Conservation (phyloP, 371 early-diverging fungal genomes). For the Mucor piriformis region DNA sequence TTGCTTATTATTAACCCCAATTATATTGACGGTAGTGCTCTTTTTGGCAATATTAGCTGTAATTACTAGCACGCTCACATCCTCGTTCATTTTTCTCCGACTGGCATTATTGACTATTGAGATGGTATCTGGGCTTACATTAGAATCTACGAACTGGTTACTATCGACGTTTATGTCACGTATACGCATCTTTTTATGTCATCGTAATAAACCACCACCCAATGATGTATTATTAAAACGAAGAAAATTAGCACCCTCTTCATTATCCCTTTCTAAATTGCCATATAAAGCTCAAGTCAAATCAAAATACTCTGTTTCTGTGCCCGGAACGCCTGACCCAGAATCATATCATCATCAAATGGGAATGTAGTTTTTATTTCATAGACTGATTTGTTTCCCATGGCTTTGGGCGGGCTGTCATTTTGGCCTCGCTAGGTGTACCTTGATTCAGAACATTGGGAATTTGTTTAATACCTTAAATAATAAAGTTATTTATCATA, state of each 20-base stretch:
- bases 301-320: constrained; percentile 24
- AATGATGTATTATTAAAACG: constrained; percentile 4
- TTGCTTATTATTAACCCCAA: constrained; percentile 24
- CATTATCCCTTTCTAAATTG: constrained; percentile 18
- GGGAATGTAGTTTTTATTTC: constrained; percentile 3
- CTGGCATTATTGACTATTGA: constrained; percentile 27
- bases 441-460: constrained; percentile 55
- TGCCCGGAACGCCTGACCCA: constrained; percentile 30
- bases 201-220: neutral
- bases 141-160: constrained; percentile 34
- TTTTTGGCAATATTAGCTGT: constrained; percentile 20
- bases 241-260: constrained; percentile 21
- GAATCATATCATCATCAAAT: constrained; percentile 20
- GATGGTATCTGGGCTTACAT: constrained; percentile 27
- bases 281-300: constrained; percentile 27
- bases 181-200: neutral
- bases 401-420: constrained; percentile 52
- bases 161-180: constrained; percentile 17
- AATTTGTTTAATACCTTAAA: constrained; percentile 55
- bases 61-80: constrained; percentile 32
- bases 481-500: neutral
- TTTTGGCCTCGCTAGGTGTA: constrained; percentile 46
- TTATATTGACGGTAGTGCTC: constrained; percentile 17
- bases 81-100: constrained; percentile 31
- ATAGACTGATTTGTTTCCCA: constrained; percentile 48